Evolutionary conservation across 2,329 filamentous ascomycete species (phyloP).

Genomic region (Ceratocystis cacaofunesta): DNA sequence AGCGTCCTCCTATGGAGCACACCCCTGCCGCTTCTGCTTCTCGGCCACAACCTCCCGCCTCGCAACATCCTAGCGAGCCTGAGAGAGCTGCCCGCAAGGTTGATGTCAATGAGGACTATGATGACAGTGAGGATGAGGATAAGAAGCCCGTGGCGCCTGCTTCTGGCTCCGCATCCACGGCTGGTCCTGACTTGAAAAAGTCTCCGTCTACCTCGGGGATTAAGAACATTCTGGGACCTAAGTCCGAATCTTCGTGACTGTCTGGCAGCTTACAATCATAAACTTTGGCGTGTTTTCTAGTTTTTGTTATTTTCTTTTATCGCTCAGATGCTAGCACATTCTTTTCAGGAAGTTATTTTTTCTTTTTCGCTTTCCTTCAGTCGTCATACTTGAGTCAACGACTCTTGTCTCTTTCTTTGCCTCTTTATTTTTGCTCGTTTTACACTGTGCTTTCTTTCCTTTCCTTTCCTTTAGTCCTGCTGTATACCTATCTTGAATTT

Average conservation of each 20-base stretch:
- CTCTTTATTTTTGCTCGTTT: conserved; percentile 4
- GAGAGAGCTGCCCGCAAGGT: conserved; percentile 78
- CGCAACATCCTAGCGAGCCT: conserved; percentile 46
- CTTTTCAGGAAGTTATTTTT: conserved; percentile 6
- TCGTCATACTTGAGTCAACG: neutral
- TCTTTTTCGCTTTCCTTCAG: neutral
- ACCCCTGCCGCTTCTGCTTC: conserved; percentile 7
- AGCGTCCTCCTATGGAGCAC: conserved; percentile 38
- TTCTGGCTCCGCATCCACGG: conserved; percentile 32
- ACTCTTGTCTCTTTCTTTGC: conserved; percentile 3
- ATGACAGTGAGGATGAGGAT: conserved; percentile 83
- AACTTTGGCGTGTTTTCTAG: conserved; percentile 6
- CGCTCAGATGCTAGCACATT: conserved; percentile 3
- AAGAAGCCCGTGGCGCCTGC: conserved; percentile 35
- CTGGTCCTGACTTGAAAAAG: conserved; percentile 35
- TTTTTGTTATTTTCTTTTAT: neutral
- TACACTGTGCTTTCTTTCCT: neutral
- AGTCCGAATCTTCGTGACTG: conserved; percentile 29
- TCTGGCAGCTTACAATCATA: conserved; percentile 7
- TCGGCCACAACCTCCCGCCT: conserved; percentile 27
- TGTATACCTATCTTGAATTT: conserved; percentile 16
- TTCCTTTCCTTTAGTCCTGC: conserved; percentile 8
- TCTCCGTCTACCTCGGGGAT: conserved; percentile 35
- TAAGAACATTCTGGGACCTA: conserved; percentile 35
- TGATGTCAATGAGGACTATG: conserved; percentile 95